A percentile compares a stretch with the other conserved stretches of the same genome.
Evolutionary conservation across 176 grass and related monocot species (phyloP).

Genomic region (Musa beccarii): DNA sequence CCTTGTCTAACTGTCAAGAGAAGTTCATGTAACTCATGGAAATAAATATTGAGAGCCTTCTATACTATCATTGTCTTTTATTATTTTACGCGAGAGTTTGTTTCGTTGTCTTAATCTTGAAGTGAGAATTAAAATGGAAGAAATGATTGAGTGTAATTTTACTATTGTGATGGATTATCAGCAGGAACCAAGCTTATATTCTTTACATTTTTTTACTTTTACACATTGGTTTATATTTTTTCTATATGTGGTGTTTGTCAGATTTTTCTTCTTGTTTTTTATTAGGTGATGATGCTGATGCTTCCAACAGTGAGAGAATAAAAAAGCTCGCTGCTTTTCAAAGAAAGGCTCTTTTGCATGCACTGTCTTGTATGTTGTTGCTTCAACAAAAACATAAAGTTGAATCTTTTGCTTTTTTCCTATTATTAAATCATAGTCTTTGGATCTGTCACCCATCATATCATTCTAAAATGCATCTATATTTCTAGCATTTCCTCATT

Average conservation of each 20-base stretch:
- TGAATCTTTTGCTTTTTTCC: not conserved
- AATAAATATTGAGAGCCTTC: too few species aligned
- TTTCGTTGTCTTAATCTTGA: too few species aligned
- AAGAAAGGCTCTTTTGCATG: slow-evolving; percentile 70
- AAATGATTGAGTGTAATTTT: too few species aligned
- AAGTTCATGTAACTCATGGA: too few species aligned
- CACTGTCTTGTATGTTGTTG: slow-evolving; percentile 65
- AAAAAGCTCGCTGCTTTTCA: slow-evolving; percentile 76
- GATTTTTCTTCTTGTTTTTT: not conserved
- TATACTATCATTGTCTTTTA: too few species aligned
- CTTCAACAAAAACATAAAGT: not conserved
- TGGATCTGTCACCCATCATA: not conserved
- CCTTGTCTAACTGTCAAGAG: too few species aligned
- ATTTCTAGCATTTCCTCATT: not conserved
- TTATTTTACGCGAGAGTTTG: too few species aligned
- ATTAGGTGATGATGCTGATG: slow-evolving; percentile 35
- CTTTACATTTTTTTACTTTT: slow-evolving; percentile 10
- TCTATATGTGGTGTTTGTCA: not conserved
- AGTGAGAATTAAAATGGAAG: too few species aligned
- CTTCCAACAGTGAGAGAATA: slow-evolving; percentile 37
- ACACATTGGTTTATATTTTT: not conserved
- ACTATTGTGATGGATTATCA: too few species aligned
- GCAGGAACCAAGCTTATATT: not conserved
- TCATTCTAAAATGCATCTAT: not conserved
- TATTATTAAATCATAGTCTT: not conserved